Evolutionary conservation across 352 stramenopile genomes (phyloP), one percentile per base, ranked within the genome.

Genomic region (Globisporangium viniferum): DNA sequence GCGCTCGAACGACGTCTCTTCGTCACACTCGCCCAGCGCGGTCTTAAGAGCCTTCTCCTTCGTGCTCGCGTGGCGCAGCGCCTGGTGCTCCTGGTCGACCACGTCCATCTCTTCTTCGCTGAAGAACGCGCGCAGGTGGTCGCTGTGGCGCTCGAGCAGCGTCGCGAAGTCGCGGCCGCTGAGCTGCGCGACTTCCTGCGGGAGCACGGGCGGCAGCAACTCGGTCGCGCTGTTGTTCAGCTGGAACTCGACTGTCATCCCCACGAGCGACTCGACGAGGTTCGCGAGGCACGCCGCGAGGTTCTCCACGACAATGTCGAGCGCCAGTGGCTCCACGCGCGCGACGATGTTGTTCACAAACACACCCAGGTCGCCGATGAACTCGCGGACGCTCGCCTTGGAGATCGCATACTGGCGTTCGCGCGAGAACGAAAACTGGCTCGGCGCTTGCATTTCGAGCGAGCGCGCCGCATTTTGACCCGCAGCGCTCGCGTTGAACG

Each of bases 101-200:
- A 64, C 29, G 39, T 81, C 74, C n/a, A 78, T 48, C 8, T 78
- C 67, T 66, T 78, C 74, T n/a, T 81, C 74, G 7, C 66, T 72
- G 41, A 73, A 79, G 5, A 55, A 59, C n/a, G 29, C 24, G 24
- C 39, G 44, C 29, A 87, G 20, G 39, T 74, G 69, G 0, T 63
- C 56, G 12, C 67, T 65, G 46, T 89, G 82, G 20, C 68, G 67
- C 35, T 62, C 62, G 12, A 90, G 36, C 7, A 90, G 55, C 22
- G 73, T 64, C 14, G 73, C 54, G 39, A 92, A 90, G 53, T 88
- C 80, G 39, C 77, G 80, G 9, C 73, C 74, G 18, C 67, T 81
- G 12, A 89, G 73, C 61, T 77, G 73, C 1, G 73, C 76, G 10
- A 90, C 29, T 53, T 89, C 81, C 22, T 84, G 77, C 9, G 81